Base-by-base conservation (phyloP, 2,329 filamentous ascomycete genomes). In the Fusarium bulbicola region DNA sequence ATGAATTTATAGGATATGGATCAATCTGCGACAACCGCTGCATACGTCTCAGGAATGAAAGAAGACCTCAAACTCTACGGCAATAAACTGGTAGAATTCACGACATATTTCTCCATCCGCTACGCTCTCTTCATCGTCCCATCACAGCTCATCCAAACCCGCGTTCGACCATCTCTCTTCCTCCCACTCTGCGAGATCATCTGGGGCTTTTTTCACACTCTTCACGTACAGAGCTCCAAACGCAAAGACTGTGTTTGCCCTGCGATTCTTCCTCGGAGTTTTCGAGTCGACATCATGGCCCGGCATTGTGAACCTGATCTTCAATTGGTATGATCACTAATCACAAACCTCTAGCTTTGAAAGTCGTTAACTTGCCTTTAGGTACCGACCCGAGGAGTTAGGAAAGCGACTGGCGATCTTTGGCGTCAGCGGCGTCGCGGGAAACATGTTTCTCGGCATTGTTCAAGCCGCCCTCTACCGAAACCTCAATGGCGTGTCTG, bases 241-340 rank as follows among this genome's bases (percentile, higher is more conserved):
- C 15, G 74, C 74, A 1, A 76, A 67, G 20, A 73, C 68, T 0
- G 21, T 76, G 0, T 77, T 61, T 26, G 71, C 57, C 1, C 37
- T 76, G 8, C 53, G 74, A n/a, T 76, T 77, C 49, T 70, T 76
- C 7, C 73, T 76, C 0, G 74, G 74, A 3, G 73, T 74, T 1
- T 77, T 76, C 9, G 74, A 76, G 34, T 77, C 74, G 1, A 76
- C 74, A 1, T 77, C 74, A 0, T 76, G 74, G 74, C 74, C 74
- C 5, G 74, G 74, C 2, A 76, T 76, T 1, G 74, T 76, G 0
- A 74, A 72, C 16, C 9, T 76, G 26, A 76, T 76, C 5, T 61
- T 76, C 3, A 76, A 76, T 20, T 76, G 74, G 74, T 76, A 63
- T 8, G 24, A 7, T 28, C 20, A 18, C 30, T 18, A 5, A 8